Base-by-base conservation (phyloP, 768 basidiomycete genomes). In the Psilocybe cubensis region DNA sequence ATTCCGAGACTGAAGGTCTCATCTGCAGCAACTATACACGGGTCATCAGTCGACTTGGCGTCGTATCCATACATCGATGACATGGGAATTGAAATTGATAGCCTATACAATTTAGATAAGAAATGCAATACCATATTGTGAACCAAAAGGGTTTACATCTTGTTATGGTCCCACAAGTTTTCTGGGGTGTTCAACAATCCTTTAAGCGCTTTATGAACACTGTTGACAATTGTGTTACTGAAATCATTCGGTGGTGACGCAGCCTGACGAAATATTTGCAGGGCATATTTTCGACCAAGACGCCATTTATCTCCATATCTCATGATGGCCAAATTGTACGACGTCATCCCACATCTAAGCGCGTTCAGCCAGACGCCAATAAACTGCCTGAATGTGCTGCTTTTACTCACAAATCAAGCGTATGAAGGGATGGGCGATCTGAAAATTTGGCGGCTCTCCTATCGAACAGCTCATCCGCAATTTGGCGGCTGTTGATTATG, bases 261-360 rank as follows among this genome's bases (percentile, higher is more conserved):
- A 25, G 57, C 38, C 2, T 63, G 28, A 27, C 64, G 62, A 54
- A 72, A 68, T 45, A 61, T 56, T 54, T 68, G 62, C 27, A 64
- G 63, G 42, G 64, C 65, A n/a, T 68, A 18, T 29, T 61, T 63
- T 31, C 72, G 62, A 14, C 65, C 57, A 3, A 58, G 46, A 20
- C 63, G 54, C 69, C 67, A 74, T 31, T 27, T 40, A 3, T 59
- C 52, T 7, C 66, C 67, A 49, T 73, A 70, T 2, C 35, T 58
- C 56, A 68, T 59, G 21, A 68, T 55, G 1, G 59, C 65, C 38
- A 67, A 40, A 25, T 63, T 63, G 31, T 60, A 66, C 27, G 56
- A 63, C 63, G 63, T 69, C 44, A 62, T 60, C 40, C 72, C 69
- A 49, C 43, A 1, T 7, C 10, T 14, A 46, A 6, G 12, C 12